These are phyloP conservation scores for Boletus austroedulis DNA, from an alignment of 1,284 basidiomycete genomes.

Conservation along the genomic window DNA sequence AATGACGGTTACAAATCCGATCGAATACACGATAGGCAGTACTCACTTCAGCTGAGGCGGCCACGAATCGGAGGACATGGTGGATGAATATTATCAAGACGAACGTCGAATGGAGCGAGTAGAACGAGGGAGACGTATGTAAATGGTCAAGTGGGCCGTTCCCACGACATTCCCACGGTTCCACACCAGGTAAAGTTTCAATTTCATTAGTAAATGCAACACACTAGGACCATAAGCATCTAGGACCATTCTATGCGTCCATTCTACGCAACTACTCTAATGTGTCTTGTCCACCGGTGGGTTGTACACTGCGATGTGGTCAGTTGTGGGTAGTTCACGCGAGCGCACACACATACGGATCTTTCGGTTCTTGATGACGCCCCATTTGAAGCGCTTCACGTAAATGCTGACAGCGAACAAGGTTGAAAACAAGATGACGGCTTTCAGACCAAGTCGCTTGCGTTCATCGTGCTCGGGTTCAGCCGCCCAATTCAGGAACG, in stretches of 20 bases:
- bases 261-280: constrained; percentile 23
- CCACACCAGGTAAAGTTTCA: not conserved
- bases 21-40: not conserved
- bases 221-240: constrained; percentile 28
- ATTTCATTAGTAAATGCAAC: constrained; percentile 28
- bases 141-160: not conserved
- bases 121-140: constrained; percentile 4
- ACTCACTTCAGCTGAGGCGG: constrained; percentile 59
- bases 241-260: constrained; percentile 12
- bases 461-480: constrained; percentile 98
- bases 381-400: constrained; percentile 96
- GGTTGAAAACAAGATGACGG: constrained; percentile 85
- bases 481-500: constrained; percentile 93
- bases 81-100: constrained; percentile 6
- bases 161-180: constrained; percentile 25
- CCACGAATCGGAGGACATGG: constrained; percentile 64
- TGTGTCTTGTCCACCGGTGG: constrained; percentile 48
- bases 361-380: constrained; percentile 88
- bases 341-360: constrained; percentile 57
- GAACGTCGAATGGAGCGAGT: not conserved
- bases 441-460: constrained; percentile 95
- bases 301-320: constrained; percentile 45
- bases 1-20: not conserved
- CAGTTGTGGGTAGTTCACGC: not conserved
- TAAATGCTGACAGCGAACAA: constrained; percentile 83